These are phyloP conservation scores for Suillus luteus DNA, from an alignment of 768 basidiomycete species.

Conservation along the genomic window DNA sequence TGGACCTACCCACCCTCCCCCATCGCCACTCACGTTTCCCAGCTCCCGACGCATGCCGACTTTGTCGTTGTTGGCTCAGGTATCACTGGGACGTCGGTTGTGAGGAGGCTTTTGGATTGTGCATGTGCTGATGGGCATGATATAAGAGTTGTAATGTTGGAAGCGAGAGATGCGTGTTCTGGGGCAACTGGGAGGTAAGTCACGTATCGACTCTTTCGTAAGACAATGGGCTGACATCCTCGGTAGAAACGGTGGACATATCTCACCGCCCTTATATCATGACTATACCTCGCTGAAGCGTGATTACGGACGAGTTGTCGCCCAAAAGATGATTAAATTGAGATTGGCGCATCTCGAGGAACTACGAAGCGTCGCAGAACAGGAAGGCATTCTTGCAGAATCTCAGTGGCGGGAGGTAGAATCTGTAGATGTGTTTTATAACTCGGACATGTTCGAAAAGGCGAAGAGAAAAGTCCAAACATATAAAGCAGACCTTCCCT, in stretches of 20 bases:
- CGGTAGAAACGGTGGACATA: constrained; percentile 69
- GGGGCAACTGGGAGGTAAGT: constrained; percentile 74
- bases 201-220: neutral
- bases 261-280: constrained; percentile 58
- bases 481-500: constrained; percentile 53
- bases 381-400: constrained; percentile 51
- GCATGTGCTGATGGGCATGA: constrained; percentile 26
- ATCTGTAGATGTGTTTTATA: constrained; percentile 57
- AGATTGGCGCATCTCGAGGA: constrained; percentile 58
- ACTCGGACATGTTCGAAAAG: constrained; percentile 41
- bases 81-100: constrained; percentile 67
- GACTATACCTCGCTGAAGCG: constrained; percentile 54
- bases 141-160: constrained; percentile 68
- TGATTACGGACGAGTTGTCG: constrained; percentile 45
- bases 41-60: constrained; percentile 49
- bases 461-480: constrained; percentile 43
- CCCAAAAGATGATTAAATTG: constrained; percentile 59
- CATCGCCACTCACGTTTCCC: constrained; percentile 41
- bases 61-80: constrained; percentile 78
- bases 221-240: neutral
- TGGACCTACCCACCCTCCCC: constrained; percentile 61
- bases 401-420: constrained; percentile 63
- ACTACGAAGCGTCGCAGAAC: constrained; percentile 50
- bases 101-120: constrained; percentile 51
- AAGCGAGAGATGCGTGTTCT: constrained; percentile 76